Percentiles rank a stretch among this genome's conserved stretches.
Conservation (phyloP, 352 stramenopile genomes). For the Phytopythium vexans region DNA sequence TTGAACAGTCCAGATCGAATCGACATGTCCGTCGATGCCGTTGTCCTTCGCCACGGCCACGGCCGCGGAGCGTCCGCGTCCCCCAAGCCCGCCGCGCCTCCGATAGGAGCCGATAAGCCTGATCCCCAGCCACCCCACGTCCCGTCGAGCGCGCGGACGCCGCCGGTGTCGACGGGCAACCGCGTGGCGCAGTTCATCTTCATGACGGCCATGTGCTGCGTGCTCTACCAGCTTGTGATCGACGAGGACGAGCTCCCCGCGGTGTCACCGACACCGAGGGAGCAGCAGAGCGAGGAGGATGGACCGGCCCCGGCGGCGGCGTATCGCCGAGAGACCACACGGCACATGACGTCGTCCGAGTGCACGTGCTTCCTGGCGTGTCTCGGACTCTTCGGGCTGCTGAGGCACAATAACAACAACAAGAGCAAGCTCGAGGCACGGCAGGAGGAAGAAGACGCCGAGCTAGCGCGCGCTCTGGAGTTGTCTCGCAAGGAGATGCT, state of each 20-base stretch:
- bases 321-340: constrained; percentile 27
- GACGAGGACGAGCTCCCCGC: neutral
- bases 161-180: constrained; percentile 35
- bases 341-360: constrained; percentile 47
- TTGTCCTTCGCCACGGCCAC: no score
- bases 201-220: constrained; percentile 43
- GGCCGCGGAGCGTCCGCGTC: no score
- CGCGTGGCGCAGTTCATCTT: constrained; percentile 64
- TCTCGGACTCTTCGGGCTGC: constrained; percentile 55
- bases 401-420: constrained; percentile 48
- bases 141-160: neutral
- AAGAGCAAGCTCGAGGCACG: constrained; percentile 23
- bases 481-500: constrained; percentile 12
- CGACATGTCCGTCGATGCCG: no score
- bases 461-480: constrained; percentile 16
- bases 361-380: constrained; percentile 60
- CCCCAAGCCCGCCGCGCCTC: no score
- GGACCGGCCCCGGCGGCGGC: neutral
- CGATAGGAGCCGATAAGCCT: no score
- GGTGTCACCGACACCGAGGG: neutral
- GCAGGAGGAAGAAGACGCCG: constrained; percentile 13
- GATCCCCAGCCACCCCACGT: no score
- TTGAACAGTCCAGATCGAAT: no score
- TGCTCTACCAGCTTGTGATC: constrained; percentile 42
- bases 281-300: neutral